Evolutionary conservation across 371 early-diverging fungal species (phyloP).

Genomic region (Apophysomyces trapeziformis): DNA sequence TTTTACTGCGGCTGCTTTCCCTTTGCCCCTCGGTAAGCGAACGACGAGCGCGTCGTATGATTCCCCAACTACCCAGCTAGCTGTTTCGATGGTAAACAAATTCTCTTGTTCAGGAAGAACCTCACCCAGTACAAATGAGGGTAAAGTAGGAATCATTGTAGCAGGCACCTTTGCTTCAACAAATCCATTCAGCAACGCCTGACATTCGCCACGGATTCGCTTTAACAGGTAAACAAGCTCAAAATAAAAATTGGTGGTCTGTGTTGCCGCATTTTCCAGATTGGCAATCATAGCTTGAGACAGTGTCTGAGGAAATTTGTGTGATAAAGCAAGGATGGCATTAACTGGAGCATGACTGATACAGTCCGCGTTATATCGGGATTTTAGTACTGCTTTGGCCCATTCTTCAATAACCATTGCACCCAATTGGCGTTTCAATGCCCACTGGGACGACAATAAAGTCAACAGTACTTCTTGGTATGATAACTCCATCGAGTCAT

Average conservation of each 20-base stretch:
- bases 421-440: conserved; percentile 79
- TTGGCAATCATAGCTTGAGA: conserved; percentile 60
- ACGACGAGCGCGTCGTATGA: conserved; percentile 52
- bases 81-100: conserved; percentile 69
- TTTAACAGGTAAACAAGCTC: conserved; percentile 75
- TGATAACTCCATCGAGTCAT: conserved; percentile 58
- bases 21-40: conserved; percentile 46
- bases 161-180: conserved; percentile 59
- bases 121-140: conserved; percentile 57
- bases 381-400: conserved; percentile 59
- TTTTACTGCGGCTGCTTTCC: conserved; percentile 39
- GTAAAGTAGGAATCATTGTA: conserved; percentile 59
- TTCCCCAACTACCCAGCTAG: conserved; percentile 56
- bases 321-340: conserved; percentile 40
- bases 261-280: conserved; percentile 46
- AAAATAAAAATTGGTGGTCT: conserved; percentile 55
- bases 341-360: conserved; percentile 50
- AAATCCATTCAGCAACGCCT: conserved; percentile 68
- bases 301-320: conserved; percentile 55
- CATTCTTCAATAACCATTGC: conserved; percentile 86
- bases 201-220: conserved; percentile 78
- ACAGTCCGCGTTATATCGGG: conserved; percentile 48
- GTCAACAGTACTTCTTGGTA: conserved; percentile 57
- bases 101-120: conserved; percentile 46
- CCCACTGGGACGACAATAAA: conserved; percentile 72